Evolutionary conservation across 1,139 yeast species (phyloP), one percentile per base, ranked within the genome.

Genomic region (Kodamaea fungicola): DNA sequence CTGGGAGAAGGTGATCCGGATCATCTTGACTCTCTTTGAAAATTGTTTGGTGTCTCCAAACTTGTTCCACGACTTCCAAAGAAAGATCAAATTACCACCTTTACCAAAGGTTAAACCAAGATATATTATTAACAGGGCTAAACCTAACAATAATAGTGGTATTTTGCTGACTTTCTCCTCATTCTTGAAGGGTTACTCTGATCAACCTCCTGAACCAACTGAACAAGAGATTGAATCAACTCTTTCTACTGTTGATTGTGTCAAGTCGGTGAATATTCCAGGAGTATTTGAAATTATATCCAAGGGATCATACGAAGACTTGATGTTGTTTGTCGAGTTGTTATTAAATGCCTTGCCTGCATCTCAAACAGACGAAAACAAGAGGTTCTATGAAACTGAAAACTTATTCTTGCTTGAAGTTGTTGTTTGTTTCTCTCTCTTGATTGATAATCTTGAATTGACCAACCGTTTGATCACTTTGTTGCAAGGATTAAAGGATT

Each of bases 221-320:
- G 95, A 85, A 41, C 95, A 85, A 50, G 97, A 90, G 51, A 82
- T 94, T 34, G 96, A 89, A 44, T 76, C 88, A 2, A 85, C 97
- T 0, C 61, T 84, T 19, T 82, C 89, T 4, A 83, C 96, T 0
- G 64, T 84, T 40, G 96, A 90, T 48, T 90, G 97, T 54, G 71
- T 89, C 37, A 77, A 76, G 39, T 77, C 89, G 1, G 76, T 90
- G 43, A 75, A 75, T 33, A 62, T 88, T 8, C 62, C 75, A 1
- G 62, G 62, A 2, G 61, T 84, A 6, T 71, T 83, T 44, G 69
- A 66, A 28, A 61, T 61, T 30, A 61, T 77, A 33, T 65, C 71
- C 7, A 60, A 57, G 42, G 59, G 64, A 7, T 43, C 66, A 0
- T 49, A 55, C 12, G 46, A 43, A 2, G 60, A 59, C 33, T 47